A percentile compares a stretch with the other conserved stretches of the same genome.
Evolutionary conservation across 208 protist species (phyloP).

Genomic region (Crithidia fasciculata): DNA sequence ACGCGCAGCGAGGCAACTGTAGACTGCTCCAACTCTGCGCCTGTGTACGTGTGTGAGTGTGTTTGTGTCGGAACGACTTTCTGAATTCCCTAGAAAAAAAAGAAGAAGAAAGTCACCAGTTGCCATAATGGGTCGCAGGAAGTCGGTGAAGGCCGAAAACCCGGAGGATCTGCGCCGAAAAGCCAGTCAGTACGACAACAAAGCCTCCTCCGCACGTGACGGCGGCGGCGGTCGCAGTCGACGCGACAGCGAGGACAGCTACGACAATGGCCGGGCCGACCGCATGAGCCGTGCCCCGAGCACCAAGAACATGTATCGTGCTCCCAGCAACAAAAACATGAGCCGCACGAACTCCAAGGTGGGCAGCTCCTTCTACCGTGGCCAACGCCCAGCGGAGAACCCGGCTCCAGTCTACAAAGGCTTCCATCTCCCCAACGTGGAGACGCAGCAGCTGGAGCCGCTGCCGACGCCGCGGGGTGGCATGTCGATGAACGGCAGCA

Average conservation of each 20-base stretch:
- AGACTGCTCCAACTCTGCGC: too few relatives aligned
- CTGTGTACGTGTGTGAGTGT: too few relatives aligned
- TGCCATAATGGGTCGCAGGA: conserved; percentile 19
- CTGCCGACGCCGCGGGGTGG: neutral
- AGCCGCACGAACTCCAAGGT: conserved; percentile 1
- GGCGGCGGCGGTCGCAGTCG: conserved; percentile 4
- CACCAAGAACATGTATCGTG: conserved; percentile 1
- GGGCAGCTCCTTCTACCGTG: conserved; percentile 14
- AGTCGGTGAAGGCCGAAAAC: neutral
- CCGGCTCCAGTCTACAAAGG: neutral
- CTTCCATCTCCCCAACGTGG: conserved; percentile 15
- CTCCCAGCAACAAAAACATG: conserved; percentile 2
- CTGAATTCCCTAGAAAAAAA: too few relatives aligned
- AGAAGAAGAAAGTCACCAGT: too few relatives aligned
- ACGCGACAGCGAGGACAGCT: conserved; percentile 9
- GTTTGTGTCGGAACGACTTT: too few relatives aligned
- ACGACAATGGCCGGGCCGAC: neutral
- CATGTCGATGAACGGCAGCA: neutral
- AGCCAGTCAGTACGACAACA: neutral
- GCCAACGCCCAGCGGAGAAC: neutral
- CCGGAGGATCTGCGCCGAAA: neutral
- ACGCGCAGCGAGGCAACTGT: too few relatives aligned
- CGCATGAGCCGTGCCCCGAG: conserved; percentile 6
- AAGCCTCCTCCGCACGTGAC: neutral
- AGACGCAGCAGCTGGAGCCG: conserved; percentile 12